phyloP scores from a whole-genome alignment of 2,329 filamentous ascomycete genomes.

The Nannizziopsis barbatae region DNA sequence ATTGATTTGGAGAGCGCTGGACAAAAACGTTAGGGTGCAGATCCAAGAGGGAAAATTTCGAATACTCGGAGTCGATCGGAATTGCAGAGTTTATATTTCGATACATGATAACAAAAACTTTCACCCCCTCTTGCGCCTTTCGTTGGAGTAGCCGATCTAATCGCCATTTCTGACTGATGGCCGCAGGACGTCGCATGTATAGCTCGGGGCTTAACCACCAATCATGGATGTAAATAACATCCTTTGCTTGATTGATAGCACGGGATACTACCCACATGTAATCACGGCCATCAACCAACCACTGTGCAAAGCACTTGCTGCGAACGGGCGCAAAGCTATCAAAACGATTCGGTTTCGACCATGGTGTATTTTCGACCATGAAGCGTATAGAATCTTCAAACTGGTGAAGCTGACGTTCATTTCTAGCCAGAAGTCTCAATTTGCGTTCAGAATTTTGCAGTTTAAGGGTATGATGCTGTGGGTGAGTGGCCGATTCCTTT shows the following conservation, averaged over 20 bases:
- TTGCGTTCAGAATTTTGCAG: conserved; percentile 87
- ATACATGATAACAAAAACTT: conserved; percentile 82
- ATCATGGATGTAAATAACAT: conserved; percentile 90
- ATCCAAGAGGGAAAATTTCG: conserved; percentile 90
- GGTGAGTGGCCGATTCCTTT: conserved; percentile 48
- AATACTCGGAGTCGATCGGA: conserved; percentile 96
- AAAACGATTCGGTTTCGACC: conserved; percentile 75
- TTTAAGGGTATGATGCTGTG: conserved; percentile 73
- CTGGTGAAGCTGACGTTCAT: conserved; percentile 77
- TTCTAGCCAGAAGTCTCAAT: conserved; percentile 79
- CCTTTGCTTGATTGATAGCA: conserved; percentile 78
- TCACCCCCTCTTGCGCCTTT: conserved; percentile 80
- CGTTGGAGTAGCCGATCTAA: conserved; percentile 80
- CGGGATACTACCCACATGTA: conserved; percentile 92
- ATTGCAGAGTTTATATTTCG: conserved; percentile 94
- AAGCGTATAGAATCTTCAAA: conserved; percentile 86
- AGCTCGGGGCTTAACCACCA: conserved; percentile 93
- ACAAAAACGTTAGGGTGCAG: conserved; percentile 96
- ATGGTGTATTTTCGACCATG: conserved; percentile 73
- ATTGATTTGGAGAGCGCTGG: conserved; percentile 90
- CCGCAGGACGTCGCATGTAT: conserved; percentile 70
- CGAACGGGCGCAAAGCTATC: conserved; percentile 82
- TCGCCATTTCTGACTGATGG: conserved; percentile 71
- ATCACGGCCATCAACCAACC: conserved; percentile 91
- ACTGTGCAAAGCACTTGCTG: conserved; percentile 79